phyloP scores from a whole-genome alignment of 495 filamentous ascomycete genomes.

The Lepidopterella palustris region DNA sequence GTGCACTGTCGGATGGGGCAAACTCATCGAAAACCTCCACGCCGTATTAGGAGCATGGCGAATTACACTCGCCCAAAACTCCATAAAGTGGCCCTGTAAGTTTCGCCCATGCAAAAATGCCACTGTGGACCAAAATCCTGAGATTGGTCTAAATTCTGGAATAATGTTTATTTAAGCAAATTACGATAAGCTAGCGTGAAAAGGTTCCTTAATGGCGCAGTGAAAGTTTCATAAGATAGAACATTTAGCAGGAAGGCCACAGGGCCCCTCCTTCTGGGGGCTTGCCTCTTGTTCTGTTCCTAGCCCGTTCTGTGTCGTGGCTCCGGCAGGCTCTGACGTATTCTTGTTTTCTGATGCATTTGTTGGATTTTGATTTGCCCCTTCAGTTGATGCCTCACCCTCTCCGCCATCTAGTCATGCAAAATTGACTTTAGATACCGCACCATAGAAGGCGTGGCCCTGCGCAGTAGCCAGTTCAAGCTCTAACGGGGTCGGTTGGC shows the following conservation, averaged over 20 bases:
- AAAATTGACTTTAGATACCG: conserved; percentile 64
- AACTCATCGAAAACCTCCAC: too few relatives aligned
- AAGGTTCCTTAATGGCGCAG: too few relatives aligned
- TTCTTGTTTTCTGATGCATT: conserved; percentile 2
- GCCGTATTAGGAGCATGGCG: too few relatives aligned
- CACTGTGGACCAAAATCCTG: too few relatives aligned
- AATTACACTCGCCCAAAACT: too few relatives aligned
- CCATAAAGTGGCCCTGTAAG: too few relatives aligned
- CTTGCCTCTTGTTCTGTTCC: conserved; percentile 24
- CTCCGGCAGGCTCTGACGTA: conserved; percentile 2
- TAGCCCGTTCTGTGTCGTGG: conserved; percentile 7
- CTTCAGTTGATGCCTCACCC: not conserved
- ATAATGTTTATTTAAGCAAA: too few relatives aligned
- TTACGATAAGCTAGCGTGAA: too few relatives aligned
- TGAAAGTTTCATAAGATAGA: conserved; percentile 50
- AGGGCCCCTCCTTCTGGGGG: conserved; percentile 50
- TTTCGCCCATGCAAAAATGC: too few relatives aligned
- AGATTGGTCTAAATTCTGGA: too few relatives aligned
- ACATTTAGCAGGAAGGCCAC: conserved; percentile 65
- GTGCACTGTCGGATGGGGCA: too few relatives aligned
- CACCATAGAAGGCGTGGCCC: conserved; percentile 80
- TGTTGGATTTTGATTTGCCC: not conserved
- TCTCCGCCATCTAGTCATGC: conserved; percentile 72
- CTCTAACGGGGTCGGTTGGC: conserved; percentile 69
- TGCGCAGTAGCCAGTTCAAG: conserved; percentile 70